Base-by-base conservation (phyloP, 495 filamentous ascomycete species). In the Penicillium psychrofluorescens region DNA sequence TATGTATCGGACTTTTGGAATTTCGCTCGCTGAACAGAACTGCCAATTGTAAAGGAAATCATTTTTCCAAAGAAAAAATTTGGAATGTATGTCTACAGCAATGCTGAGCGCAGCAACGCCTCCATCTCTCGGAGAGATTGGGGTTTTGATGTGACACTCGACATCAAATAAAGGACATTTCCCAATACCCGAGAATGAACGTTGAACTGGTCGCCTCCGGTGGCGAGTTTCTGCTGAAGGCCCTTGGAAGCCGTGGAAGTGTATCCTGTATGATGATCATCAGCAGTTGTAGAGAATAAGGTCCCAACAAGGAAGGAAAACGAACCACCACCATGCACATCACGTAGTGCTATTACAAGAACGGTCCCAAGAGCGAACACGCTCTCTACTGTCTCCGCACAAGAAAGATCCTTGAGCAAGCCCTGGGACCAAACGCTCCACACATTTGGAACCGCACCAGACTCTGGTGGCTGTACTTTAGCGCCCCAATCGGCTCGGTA, bases 91-190 rank as follows among this genome's bases (percentile, higher is more conserved):
- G 22, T 34, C 31, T 50, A 59, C 7, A 63, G 35, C 29, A 67
- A 42, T 7, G 58, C 53, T n/a, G 53, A 49, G 9, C 63, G 62
- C 12, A 72, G 49, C 4, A 72, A 27, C 0, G 22, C 55, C 51
- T 81, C 73, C 37, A 85, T 64, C 40, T 55, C 60, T n/a, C 44
- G 49, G 11, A 85, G 38, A 4, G 72, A 71, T 40, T 74, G 67
- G 22, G 63, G 51, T 14, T 59, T 72, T 1, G 77, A 77, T 1
- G 71, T 85, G 54, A 83, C 72, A 50, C 81, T 79, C 6, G 83
- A 76, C 85, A 90, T 89, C 27, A 89, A 49, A 62, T 90, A 90
- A 4, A 88, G 60, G 12, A 88, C 81, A 63, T 88, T 87, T 0
- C 85, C 86, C 29, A 90, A 63, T 5, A 85, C 82, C 12, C 86